These are phyloP conservation scores for Xerophyta viscosa DNA, from an alignment of 106 monocot species.

Conservation along the genomic window DNA sequence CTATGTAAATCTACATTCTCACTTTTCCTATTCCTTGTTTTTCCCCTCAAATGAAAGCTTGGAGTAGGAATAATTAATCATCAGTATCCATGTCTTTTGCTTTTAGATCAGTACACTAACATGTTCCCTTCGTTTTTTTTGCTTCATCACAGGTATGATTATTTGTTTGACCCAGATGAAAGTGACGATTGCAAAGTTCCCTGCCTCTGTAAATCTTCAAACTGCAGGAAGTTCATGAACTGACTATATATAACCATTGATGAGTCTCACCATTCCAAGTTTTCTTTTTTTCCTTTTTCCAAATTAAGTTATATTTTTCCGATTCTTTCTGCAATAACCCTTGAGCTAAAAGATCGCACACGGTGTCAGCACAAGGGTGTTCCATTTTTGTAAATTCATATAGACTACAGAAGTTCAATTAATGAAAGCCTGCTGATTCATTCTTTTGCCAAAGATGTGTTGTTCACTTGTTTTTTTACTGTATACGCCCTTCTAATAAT, in stretches of 20 bases:
- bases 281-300: neutral
- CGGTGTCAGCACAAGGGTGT: neutral
- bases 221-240: constrained; percentile 51
- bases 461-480: no score
- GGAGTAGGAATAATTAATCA: no score
- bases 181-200: constrained; percentile 44
- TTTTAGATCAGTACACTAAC: neutral
- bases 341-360: neutral
- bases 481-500: no score
- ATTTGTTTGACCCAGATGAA: constrained; percentile 45
- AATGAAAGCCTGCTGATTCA: constrained; percentile 1
- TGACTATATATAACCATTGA: constrained; percentile 2
- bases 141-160: constrained; percentile 29
- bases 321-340: neutral
- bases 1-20: neutral
- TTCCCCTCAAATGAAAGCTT: no score
- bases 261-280: neutral
- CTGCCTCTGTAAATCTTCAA: constrained; percentile 34
- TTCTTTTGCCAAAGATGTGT: neutral
- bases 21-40: neutral
- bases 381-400: constrained; percentile 2
- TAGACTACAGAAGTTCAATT: neutral
- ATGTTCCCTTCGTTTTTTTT: neutral
- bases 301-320: neutral
- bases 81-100: neutral